A percentile compares a stretch with the other conserved stretches of the same genome.
phyloP scores from a whole-genome alignment of 768 basidiomycete species.

The Xerocomellus intermedius region DNA sequence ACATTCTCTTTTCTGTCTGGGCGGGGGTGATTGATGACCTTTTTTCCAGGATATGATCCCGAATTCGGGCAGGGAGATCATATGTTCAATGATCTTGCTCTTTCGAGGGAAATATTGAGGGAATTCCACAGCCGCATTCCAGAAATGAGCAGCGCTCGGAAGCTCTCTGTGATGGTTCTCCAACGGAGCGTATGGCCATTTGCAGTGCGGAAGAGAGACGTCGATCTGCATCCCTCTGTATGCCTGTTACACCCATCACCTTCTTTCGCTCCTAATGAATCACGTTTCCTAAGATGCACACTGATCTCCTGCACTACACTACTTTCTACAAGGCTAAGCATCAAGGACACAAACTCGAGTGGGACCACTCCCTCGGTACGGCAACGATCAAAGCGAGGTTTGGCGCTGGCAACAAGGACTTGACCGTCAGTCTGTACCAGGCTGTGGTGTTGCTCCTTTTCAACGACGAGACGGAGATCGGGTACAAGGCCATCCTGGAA shows the following conservation, averaged over 20 bases:
- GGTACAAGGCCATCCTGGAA: constrained; percentile 65
- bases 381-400: constrained; percentile 75
- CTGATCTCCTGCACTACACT: constrained; percentile 59
- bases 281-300: constrained; percentile 64
- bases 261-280: constrained; percentile 8
- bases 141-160: constrained; percentile 40
- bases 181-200: constrained; percentile 91
- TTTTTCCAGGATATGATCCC: constrained; percentile 78
- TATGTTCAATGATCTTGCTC: constrained; percentile 89
- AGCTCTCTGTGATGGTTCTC: constrained; percentile 76
- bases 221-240: constrained; percentile 56
- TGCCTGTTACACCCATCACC: constrained; percentile 15
- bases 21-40: constrained; percentile 15
- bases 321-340: constrained; percentile 80
- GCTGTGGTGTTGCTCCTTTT: constrained; percentile 84
- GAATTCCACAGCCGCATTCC: constrained; percentile 56
- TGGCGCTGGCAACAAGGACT: constrained; percentile 69
- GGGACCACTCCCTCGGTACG: constrained; percentile 86
- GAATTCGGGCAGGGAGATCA: constrained; percentile 93
- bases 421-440: constrained; percentile 90
- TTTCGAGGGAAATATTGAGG: constrained; percentile 70
- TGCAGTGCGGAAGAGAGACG: constrained; percentile 44
- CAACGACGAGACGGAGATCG: constrained; percentile 61
- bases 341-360: constrained; percentile 70
- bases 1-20: not conserved